phyloP scores from a whole-genome alignment of 2,329 filamentous ascomycete genomes.

The Amylocarpus encephaloides region DNA sequence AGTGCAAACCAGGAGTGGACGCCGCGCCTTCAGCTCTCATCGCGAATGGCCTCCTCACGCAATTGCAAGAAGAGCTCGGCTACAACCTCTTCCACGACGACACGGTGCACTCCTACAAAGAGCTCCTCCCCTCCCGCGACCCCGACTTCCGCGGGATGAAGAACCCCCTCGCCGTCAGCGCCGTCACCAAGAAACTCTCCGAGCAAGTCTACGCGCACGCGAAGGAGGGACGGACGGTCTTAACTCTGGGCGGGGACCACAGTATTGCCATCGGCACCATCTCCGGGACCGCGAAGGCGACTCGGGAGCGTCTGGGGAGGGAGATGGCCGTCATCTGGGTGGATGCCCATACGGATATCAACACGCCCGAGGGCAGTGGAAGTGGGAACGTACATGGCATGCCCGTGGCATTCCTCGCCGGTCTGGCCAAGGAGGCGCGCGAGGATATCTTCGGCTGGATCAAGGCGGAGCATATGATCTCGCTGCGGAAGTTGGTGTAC shows the following conservation, averaged over 20 bases:
- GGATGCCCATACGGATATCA: constrained; percentile 96
- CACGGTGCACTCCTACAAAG: constrained; percentile 72
- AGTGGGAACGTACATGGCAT: constrained; percentile 97
- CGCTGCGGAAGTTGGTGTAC: constrained; percentile 83
- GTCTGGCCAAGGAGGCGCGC: constrained; percentile 69
- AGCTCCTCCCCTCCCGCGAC: constrained; percentile 64
- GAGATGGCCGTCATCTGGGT: constrained; percentile 98
- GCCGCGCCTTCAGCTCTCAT: constrained; percentile 85
- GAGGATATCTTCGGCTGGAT: constrained; percentile 89
- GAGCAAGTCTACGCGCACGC: constrained; percentile 85
- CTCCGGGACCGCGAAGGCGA: constrained; percentile 77
- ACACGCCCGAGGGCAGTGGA: constrained; percentile 82
- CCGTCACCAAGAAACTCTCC: constrained; percentile 74
- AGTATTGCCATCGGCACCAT: constrained; percentile 93
- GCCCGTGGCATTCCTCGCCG: constrained; percentile 88
- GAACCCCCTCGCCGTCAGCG: constrained; percentile 78
- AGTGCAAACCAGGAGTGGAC: constrained; percentile 90
- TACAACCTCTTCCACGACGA: constrained; percentile 84
- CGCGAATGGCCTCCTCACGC: constrained; percentile 74
- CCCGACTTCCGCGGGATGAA: constrained; percentile 89
- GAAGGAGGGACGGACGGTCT: constrained; percentile 72
- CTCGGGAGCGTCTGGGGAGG: constrained; percentile 70
- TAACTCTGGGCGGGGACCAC: constrained; percentile 94
- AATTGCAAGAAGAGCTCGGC: constrained; percentile 77
- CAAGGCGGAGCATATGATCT: constrained; percentile 61